phyloP scores from a whole-genome alignment of 2,329 filamentous ascomycete species.

The Coleophoma cylindrospora region DNA sequence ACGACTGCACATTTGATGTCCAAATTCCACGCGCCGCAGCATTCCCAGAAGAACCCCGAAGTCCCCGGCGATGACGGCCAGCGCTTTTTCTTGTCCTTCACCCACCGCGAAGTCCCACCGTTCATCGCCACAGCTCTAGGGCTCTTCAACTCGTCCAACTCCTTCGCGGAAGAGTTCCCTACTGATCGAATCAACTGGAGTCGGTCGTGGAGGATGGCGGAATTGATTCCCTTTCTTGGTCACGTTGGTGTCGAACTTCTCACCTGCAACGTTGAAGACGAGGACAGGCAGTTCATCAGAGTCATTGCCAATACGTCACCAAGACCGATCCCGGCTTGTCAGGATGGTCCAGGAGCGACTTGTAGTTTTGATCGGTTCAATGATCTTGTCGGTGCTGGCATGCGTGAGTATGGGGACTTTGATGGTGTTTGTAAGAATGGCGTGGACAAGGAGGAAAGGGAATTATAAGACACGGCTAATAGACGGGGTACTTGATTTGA shows the following conservation, averaged over 20 bases:
- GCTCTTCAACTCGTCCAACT: slow-evolving; percentile 62
- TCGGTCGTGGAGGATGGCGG: slow-evolving; percentile 58
- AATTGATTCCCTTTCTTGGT: slow-evolving; percentile 59
- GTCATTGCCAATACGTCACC: slow-evolving; percentile 46
- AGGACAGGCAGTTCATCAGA: slow-evolving; percentile 46
- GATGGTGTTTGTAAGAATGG: slow-evolving; percentile 22
- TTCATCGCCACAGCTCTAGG: slow-evolving; percentile 63
- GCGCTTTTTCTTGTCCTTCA: slow-evolving; percentile 64
- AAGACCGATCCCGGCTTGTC: slow-evolving; percentile 41
- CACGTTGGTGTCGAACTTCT: slow-evolving; percentile 64
- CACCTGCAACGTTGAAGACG: slow-evolving; percentile 39
- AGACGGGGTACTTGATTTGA: neutral
- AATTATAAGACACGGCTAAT: neutral
- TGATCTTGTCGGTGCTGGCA: slow-evolving; percentile 35
- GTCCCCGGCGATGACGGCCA: slow-evolving; percentile 31
- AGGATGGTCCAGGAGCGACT: slow-evolving; percentile 44
- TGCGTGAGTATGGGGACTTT: slow-evolving; percentile 26
- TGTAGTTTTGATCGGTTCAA: slow-evolving; percentile 38
- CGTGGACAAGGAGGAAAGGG: slow-evolving; percentile 3
- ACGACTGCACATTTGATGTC: slow-evolving; percentile 47
- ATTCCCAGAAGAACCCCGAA: neutral
- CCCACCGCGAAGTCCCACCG: slow-evolving; percentile 63
- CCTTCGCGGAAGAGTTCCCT: slow-evolving; percentile 61
- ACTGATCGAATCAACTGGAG: slow-evolving; percentile 55
- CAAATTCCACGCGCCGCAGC: slow-evolving; percentile 17